These are phyloP conservation scores for Acrocalymma vagum DNA, from an alignment of 2,329 filamentous ascomycete genomes.

Conservation along the genomic window DNA sequence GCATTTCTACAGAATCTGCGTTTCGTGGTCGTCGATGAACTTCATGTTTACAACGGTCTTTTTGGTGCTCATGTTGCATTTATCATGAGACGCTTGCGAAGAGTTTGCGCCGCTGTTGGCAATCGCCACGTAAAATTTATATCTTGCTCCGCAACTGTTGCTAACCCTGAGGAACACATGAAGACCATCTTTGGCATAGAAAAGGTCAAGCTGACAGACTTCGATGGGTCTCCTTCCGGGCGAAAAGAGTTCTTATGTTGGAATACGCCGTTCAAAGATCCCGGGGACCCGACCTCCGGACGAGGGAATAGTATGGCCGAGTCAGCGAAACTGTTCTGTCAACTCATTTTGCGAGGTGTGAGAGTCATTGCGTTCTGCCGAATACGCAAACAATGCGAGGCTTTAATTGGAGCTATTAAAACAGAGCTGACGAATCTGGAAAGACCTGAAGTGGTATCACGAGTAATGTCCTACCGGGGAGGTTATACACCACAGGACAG, in stretches of 20 bases:
- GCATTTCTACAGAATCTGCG: constrained; percentile 87
- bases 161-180: constrained; percentile 92
- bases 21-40: constrained; percentile 84
- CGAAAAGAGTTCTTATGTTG: constrained; percentile 96
- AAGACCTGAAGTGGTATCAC: constrained; percentile 74
- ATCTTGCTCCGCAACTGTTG: constrained; percentile 94
- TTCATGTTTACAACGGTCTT: constrained; percentile 96
- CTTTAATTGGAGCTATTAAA: constrained; percentile 80
- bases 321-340: constrained; percentile 89
- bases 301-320: constrained; percentile 84
- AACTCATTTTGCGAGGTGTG: constrained; percentile 86
- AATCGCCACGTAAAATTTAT: constrained; percentile 89
- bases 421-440: constrained; percentile 78
- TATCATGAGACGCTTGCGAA: constrained; percentile 87
- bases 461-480: constrained; percentile 95
- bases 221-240: constrained; percentile 90
- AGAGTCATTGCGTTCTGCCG: constrained; percentile 93
- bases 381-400: constrained; percentile 87
- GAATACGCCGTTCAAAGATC: constrained; percentile 96
- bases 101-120: constrained; percentile 89
- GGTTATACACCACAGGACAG: constrained; percentile 94
- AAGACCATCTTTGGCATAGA: constrained; percentile 91
- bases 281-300: constrained; percentile 84
- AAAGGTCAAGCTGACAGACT: constrained; percentile 82
- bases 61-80: constrained; percentile 94